phyloP scores from a whole-genome alignment of 352 stramenopile genomes.

The Thalassiosira mediterranea region DNA sequence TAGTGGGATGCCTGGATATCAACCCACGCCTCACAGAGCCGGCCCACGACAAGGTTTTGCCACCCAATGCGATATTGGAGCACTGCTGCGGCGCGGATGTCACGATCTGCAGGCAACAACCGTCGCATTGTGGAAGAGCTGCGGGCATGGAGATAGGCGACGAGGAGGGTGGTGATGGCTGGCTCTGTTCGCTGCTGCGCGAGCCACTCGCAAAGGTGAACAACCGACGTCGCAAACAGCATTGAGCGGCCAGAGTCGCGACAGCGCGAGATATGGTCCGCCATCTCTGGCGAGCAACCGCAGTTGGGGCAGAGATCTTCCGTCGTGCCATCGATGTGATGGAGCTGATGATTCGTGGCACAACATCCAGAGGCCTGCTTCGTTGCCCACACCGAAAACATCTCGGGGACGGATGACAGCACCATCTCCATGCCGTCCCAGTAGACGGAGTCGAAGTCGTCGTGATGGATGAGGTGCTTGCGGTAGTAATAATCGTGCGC shows the following conservation, averaged over 20 bases:
- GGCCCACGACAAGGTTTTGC: constrained; percentile 32
- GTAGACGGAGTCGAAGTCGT: constrained; percentile 20
- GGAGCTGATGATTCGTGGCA: constrained; percentile 23
- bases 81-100: not conserved
- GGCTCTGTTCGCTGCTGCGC: constrained; percentile 1
- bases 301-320: constrained; percentile 33
- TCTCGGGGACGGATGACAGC: constrained; percentile 7
- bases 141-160: constrained; percentile 5
- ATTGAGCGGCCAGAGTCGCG: not conserved
- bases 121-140: not conserved
- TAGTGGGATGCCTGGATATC: not conserved
- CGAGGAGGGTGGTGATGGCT: not conserved
- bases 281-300: constrained; percentile 12
- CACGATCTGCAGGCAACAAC: not conserved
- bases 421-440: constrained; percentile 24
- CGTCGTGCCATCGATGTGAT: constrained; percentile 5
- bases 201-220: not conserved
- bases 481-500: constrained; percentile 3
- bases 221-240: constrained; percentile 18
- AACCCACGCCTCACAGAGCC: not conserved
- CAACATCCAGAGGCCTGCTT: constrained; percentile 34
- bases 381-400: constrained; percentile 14
- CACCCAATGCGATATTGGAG: constrained; percentile 16
- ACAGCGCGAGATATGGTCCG: constrained; percentile 37
- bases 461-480: constrained; percentile 2